Percentiles rank a stretch among this genome's conserved stretches.
Evolutionary conservation across 345 rosid species (phyloP).

Genomic region (Syzygium jambos): DNA sequence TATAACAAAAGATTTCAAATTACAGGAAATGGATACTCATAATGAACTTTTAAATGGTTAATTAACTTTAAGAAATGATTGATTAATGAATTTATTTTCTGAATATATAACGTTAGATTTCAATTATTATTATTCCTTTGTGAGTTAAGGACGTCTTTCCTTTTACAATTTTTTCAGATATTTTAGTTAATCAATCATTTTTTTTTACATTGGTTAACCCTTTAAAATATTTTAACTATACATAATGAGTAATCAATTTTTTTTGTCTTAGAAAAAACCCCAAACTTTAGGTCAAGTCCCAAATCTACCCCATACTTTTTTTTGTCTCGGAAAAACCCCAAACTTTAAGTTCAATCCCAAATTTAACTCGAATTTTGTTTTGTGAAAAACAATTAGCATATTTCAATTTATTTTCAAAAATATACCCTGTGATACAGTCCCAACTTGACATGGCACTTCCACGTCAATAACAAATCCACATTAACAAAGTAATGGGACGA

Average conservation of each 20-base stretch:
- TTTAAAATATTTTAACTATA: neutral
- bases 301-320: too few relatives aligned
- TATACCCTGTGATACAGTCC: too few relatives aligned
- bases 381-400: too few relatives aligned
- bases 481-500: too few relatives aligned
- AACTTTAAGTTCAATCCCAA: too few relatives aligned
- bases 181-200: neutral
- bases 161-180: neutral
- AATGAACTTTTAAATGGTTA: neutral
- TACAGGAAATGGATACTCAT: neutral
- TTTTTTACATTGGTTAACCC: neutral
- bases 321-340: too few relatives aligned
- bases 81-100: neutral
- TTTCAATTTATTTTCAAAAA: too few relatives aligned
- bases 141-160: neutral
- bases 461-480: too few relatives aligned
- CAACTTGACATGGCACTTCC: too few relatives aligned
- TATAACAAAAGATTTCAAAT: neutral
- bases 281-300: too few relatives aligned
- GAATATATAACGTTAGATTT: neutral
- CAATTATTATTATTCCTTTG: neutral
- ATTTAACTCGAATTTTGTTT: too few relatives aligned
- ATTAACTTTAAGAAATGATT: neutral
- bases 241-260: neutral
- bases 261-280: neutral